A percentile compares a stretch with the other conserved stretches of the same genome.
These are phyloP conservation scores for Cubamyces lactineus DNA, from an alignment of 768 basidiomycete species.

Conservation along the genomic window DNA sequence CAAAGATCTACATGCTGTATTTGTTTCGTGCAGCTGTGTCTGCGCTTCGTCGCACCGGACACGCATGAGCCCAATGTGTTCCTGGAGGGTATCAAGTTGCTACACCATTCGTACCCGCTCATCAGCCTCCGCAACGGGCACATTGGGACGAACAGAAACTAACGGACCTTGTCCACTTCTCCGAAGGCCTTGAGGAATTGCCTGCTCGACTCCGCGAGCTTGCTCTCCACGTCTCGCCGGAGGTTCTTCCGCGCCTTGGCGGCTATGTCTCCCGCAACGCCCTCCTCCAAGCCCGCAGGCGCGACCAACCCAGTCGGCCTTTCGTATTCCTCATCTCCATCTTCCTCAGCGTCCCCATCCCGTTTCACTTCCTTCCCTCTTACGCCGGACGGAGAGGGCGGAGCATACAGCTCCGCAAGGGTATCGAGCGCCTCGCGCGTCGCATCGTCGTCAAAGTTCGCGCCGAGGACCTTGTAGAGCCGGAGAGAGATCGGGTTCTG, in stretches of 20 bases:
- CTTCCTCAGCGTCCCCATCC: constrained; percentile 37
- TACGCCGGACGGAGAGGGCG: constrained; percentile 27
- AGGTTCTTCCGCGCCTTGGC: constrained; percentile 77
- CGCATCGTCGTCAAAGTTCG: constrained; percentile 75
- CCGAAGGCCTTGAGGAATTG: constrained; percentile 84
- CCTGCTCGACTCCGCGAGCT: constrained; percentile 78
- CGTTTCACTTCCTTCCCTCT: constrained; percentile 41
- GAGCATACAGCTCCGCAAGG: constrained; percentile 76
- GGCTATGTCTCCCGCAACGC: constrained; percentile 64
- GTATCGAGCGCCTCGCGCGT: constrained; percentile 83
- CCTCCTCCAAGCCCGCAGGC: constrained; percentile 36
- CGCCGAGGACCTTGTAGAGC: constrained; percentile 88
- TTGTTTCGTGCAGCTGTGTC: constrained; percentile 70
- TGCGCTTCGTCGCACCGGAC: constrained; percentile 83
- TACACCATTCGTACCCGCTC: constrained; percentile 36
- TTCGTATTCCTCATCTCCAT: constrained; percentile 39
- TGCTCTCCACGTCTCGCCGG: constrained; percentile 82
- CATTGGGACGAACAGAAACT: background rate
- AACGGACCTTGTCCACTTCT: constrained; percentile 86
- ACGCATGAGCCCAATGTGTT: constrained; percentile 81
- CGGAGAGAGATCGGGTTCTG: constrained; percentile 83
- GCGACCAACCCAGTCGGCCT: constrained; percentile 20
- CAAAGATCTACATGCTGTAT: constrained; percentile 74
- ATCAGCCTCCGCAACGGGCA: background rate
- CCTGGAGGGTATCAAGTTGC: constrained; percentile 84